Conservation (phyloP, 2,329 filamentous ascomycete species). For the Elsinoe perseae region DNA sequence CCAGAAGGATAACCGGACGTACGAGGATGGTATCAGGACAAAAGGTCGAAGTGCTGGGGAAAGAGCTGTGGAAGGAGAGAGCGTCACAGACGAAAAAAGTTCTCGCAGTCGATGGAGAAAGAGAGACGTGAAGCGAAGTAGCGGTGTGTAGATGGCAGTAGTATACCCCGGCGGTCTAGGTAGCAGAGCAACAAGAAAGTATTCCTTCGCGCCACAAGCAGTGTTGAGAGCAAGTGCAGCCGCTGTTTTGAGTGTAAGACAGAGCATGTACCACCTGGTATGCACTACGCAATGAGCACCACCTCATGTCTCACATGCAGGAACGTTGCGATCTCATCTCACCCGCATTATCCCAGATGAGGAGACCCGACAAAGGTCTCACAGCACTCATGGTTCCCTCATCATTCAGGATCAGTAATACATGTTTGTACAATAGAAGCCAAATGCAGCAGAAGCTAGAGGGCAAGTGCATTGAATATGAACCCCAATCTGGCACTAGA, state of each 20-base stretch:
- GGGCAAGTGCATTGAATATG: too few species aligned
- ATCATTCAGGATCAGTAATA: too few species aligned
- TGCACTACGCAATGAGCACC: not conserved
- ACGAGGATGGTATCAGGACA: conserved; percentile 6
- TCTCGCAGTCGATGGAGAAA: not conserved
- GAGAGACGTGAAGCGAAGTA: not conserved
- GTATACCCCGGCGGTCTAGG: conserved; percentile 11
- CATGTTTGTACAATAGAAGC: too few species aligned
- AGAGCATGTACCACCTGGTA: not conserved
- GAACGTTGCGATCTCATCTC: not conserved
- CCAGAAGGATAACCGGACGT: conserved; percentile 8
- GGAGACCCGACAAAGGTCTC: not conserved
- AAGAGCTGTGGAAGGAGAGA: conserved; percentile 5
- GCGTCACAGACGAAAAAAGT: not conserved
- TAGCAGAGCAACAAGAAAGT: conserved; percentile 3
- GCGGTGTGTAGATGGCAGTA: conserved; percentile 5
- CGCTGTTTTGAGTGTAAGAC: not conserved
- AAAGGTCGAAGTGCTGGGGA: conserved; percentile 2
- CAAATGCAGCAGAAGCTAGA: too few species aligned
- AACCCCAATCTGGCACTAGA: not conserved
- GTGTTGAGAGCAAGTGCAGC: not conserved
- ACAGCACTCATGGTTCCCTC: too few species aligned
- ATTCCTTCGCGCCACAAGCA: not conserved
- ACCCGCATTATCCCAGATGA: not conserved
- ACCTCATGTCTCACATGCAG: not conserved